phyloP scores from a whole-genome alignment of 1,139 yeast species.

The Diutina neorugosa region DNA sequence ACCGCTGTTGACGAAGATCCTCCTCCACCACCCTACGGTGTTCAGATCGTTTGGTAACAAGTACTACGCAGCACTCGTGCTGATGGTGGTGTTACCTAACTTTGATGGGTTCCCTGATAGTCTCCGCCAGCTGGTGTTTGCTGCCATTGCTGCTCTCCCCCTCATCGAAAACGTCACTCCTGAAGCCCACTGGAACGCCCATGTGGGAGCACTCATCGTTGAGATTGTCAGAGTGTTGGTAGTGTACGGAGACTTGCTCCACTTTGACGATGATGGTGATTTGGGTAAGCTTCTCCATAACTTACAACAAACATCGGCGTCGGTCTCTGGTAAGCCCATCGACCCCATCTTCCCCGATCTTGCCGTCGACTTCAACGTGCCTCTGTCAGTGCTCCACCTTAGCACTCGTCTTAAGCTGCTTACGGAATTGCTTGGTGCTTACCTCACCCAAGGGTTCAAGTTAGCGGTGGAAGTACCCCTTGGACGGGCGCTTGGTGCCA shows the following conservation, averaged over 20 bases:
- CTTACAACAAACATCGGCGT: background rate
- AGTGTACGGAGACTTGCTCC: background rate
- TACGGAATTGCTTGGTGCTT: background rate
- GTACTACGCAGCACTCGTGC: background rate
- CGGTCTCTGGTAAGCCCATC: background rate
- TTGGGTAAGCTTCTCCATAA: background rate
- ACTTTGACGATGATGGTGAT: background rate
- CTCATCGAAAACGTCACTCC: background rate
- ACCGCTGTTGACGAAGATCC: background rate
- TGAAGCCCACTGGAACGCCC: background rate
- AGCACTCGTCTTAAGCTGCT: background rate
- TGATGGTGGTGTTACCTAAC: background rate
- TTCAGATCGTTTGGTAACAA: background rate
- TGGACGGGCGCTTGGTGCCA: background rate
- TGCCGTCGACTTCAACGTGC: background rate
- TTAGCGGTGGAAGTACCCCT: slow-evolving; percentile 1
- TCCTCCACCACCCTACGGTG: slow-evolving; percentile 1
- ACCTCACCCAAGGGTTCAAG: background rate
- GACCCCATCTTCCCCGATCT: background rate
- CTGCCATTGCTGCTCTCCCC: background rate
- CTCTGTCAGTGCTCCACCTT: background rate
- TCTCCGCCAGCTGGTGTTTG: background rate
- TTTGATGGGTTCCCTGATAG: background rate
- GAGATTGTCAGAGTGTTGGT: background rate
- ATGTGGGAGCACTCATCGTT: background rate